Percentiles rank a stretch among this genome's conserved stretches.
These are phyloP conservation scores for Aspergillus felis DNA, from an alignment of 2,329 filamentous ascomycete genomes.

Conservation along the genomic window DNA sequence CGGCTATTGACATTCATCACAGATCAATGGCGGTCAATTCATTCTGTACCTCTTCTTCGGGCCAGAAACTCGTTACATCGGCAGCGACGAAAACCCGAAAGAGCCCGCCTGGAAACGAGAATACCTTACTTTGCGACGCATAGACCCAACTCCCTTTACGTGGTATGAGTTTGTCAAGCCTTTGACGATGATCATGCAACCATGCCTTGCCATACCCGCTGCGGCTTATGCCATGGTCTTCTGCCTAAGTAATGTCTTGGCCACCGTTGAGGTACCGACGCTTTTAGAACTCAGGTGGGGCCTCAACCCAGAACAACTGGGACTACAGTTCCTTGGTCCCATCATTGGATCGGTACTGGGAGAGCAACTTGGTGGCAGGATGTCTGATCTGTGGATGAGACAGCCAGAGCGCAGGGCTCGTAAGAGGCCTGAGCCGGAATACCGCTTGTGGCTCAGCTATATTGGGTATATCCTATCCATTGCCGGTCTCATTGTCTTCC, in stretches of 20 bases:
- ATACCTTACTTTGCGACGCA: conserved; percentile 46
- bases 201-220: conserved; percentile 51
- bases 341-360: conserved; percentile 59
- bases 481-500: conserved; percentile 54
- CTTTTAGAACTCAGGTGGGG: conserved; percentile 54
- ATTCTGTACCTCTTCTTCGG: conserved; percentile 54
- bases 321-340: conserved; percentile 56
- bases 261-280: conserved; percentile 58
- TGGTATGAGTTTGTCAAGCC: conserved; percentile 52
- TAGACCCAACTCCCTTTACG: conserved; percentile 51
- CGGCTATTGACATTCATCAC: conserved; percentile 8
- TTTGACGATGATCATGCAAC: conserved; percentile 43
- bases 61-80: conserved; percentile 53
- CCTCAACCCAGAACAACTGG: conserved; percentile 56
- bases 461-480: conserved; percentile 51
- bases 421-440: conserved; percentile 48
- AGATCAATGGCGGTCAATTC: conserved; percentile 56
- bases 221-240: conserved; percentile 57
- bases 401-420: conserved; percentile 25
- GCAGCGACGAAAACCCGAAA: conserved; percentile 22
- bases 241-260: conserved; percentile 51
- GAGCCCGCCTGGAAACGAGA: conserved; percentile 40
- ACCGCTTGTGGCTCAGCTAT: conserved; percentile 57
- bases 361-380: conserved; percentile 56
- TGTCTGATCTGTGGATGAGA: conserved; percentile 58